phyloP scores from a whole-genome alignment of 345 rosid genomes.

The Zanthoxylum bungeanum region DNA sequence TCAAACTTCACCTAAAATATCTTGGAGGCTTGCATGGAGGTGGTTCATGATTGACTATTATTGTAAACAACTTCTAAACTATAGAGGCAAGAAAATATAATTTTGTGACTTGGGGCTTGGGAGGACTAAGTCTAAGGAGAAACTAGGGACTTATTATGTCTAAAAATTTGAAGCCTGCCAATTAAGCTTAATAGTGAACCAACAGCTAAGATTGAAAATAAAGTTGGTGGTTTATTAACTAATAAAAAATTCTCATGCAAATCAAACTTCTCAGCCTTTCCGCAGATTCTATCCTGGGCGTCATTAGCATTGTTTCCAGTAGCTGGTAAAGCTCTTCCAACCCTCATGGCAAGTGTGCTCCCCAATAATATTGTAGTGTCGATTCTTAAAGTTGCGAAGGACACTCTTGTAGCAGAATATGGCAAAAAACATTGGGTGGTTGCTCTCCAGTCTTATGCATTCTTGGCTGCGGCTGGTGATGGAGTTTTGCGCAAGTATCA shows the following conservation, averaged over 20 bases:
- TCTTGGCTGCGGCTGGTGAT: slow-evolving; percentile 83
- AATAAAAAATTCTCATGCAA: slow-evolving; percentile 4
- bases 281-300: slow-evolving; percentile 91
- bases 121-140: background rate
- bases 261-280: slow-evolving; percentile 40
- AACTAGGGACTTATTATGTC: background rate
- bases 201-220: background rate
- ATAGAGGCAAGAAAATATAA: background rate
- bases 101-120: background rate
- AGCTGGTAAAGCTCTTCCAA: slow-evolving; percentile 60
- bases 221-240: slow-evolving; percentile 1
- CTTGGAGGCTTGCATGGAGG: too few species aligned
- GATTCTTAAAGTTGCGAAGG: slow-evolving; percentile 76
- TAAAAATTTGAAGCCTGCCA: background rate
- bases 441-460: slow-evolving; percentile 78
- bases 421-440: slow-evolving; percentile 51
- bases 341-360: slow-evolving; percentile 57
- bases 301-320: slow-evolving; percentile 55
- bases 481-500: slow-evolving; percentile 49
- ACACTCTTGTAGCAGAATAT: slow-evolving; percentile 86
- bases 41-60: background rate
- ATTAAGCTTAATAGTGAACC: background rate
- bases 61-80: background rate
- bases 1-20: too few species aligned
- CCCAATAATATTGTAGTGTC: slow-evolving; percentile 84